Base-by-base conservation (phyloP, 2,329 filamentous ascomycete genomes). In the Cordyceps javanica region DNA sequence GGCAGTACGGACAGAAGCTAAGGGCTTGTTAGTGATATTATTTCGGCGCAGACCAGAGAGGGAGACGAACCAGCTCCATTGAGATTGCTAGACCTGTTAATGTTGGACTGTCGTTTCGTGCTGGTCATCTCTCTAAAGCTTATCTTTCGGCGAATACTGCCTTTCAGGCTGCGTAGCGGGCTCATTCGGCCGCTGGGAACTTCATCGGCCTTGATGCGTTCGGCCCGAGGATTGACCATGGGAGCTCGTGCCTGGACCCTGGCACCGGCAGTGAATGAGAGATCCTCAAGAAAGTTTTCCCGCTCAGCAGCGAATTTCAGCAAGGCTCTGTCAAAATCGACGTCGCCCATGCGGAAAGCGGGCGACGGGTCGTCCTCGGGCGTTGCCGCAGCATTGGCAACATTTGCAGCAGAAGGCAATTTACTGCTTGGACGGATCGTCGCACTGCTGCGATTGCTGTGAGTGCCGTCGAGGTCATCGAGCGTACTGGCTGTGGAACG, bases 121-220 rank as follows among this genome's bases (percentile, higher is more conserved):
- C 92, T 97, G 73, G 89, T 96, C 89, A 97, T 95, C 67, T 97
- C 94, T 65, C 87, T 83, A 72, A 93, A 91, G 66, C 93, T 96
- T 73, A 99, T 89, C 67, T 94, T 90, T 71, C 94, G 86, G 62
- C 93, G 85, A 66, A 99, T 89, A 74, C 91, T 97, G 45, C 93
- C 93, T 85, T 90, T 70, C 65, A 85, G 83, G 67, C 77, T 83
- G 65, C 75, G 78, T 60, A 85, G 69, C 45, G 82, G 81, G 69
- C 80, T 84, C 69, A 78, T 72, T 61, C 78, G 75, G 52, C 79
- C 80, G 62, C 71, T 78, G 39, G 71, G 65, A 23, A 80, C 76
- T 62, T 96, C 91, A 42, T 92, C 89, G 30, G 84, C 83, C 63
- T 86, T 86, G 66, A 97, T 89, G 65, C 90, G 88, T 71, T 95